Percentiles rank a stretch among this genome's conserved stretches.
Conservation (phyloP, 352 stramenopile species). For the Pythium phragmiticola region DNA sequence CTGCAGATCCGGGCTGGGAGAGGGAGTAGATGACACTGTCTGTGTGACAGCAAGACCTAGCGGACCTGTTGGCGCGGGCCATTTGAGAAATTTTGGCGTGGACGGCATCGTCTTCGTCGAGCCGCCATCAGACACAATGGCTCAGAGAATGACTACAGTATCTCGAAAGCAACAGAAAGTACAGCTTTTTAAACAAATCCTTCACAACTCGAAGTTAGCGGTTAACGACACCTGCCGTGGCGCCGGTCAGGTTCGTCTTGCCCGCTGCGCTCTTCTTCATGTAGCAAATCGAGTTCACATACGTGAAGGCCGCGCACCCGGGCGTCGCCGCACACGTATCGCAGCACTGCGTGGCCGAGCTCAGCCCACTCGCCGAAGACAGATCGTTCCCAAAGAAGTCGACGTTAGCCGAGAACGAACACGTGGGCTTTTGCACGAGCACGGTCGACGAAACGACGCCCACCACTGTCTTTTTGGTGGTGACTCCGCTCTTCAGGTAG, state of each 20-base stretch:
- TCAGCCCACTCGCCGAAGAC: conserved; percentile 30
- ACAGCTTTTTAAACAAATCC: too few species aligned
- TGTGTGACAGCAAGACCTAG: too few species aligned
- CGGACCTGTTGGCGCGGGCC: too few species aligned
- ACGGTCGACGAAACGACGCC: conserved; percentile 11
- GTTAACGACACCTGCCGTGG: conserved; percentile 30
- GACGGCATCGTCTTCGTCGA: too few species aligned
- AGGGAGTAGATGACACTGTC: too few species aligned
- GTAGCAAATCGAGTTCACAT: conserved; percentile 46
- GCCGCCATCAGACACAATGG: too few species aligned
- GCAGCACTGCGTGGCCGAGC: conserved; percentile 37
- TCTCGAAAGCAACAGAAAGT: too few species aligned
- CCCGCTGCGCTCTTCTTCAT: conserved; percentile 33
- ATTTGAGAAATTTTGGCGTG: too few species aligned
- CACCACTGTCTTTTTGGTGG: background rate
- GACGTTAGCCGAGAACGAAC: background rate
- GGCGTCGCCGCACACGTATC: conserved; percentile 35
- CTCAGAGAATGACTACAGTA: too few species aligned
- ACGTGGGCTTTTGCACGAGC: background rate
- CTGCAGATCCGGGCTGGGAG: too few species aligned
- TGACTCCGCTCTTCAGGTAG: conserved; percentile 24
- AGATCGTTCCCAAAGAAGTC: conserved; percentile 54
- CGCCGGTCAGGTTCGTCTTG: conserved; percentile 32
- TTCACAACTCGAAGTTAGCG: too few species aligned
- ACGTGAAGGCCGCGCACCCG: conserved; percentile 54